Evolutionary conservation across 1,284 basidiomycete species (phyloP).

Genomic region (Moniliophthora roreri): DNA sequence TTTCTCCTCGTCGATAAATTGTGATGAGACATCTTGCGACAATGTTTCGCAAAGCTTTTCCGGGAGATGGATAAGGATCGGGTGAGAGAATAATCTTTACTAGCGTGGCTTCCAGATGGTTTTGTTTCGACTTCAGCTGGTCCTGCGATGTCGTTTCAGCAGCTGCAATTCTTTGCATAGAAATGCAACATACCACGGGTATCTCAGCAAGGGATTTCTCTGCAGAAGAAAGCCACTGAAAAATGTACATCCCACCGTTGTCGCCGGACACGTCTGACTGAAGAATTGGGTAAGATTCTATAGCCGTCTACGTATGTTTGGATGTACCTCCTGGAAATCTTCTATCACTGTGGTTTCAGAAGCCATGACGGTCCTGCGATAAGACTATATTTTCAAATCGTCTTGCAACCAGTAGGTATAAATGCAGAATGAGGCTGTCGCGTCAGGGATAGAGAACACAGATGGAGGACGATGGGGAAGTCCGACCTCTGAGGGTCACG

Average conservation of each 20-base stretch:
- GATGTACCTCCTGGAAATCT: constrained; percentile 7
- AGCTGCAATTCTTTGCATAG: constrained; percentile 12
- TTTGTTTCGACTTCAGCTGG: constrained; percentile 63
- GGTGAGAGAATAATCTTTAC: constrained; percentile 63
- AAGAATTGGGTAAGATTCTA: background rate
- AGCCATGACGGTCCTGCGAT: background rate
- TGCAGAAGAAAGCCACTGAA: constrained; percentile 76
- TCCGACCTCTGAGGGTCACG: too few species aligned
- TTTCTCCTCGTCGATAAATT: constrained; percentile 83
- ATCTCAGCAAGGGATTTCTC: constrained; percentile 58
- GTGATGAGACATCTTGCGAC: constrained; percentile 77
- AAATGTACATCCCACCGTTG: constrained; percentile 77
- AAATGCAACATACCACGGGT: constrained; percentile 41
- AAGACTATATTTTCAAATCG: too few species aligned
- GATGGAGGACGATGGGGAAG: too few species aligned
- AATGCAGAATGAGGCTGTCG: too few species aligned
- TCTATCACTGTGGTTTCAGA: background rate
- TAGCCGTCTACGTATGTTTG: background rate
- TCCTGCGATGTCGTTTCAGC: constrained; percentile 39
- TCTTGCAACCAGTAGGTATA: too few species aligned
- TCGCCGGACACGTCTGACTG: constrained; percentile 73
- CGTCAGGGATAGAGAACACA: too few species aligned
- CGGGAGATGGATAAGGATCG: constrained; percentile 73
- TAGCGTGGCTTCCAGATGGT: constrained; percentile 59
- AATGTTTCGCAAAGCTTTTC: constrained; percentile 81